phyloP scores from a whole-genome alignment of 148 eudicot genomes.

The Nepenthes mirabilis region DNA sequence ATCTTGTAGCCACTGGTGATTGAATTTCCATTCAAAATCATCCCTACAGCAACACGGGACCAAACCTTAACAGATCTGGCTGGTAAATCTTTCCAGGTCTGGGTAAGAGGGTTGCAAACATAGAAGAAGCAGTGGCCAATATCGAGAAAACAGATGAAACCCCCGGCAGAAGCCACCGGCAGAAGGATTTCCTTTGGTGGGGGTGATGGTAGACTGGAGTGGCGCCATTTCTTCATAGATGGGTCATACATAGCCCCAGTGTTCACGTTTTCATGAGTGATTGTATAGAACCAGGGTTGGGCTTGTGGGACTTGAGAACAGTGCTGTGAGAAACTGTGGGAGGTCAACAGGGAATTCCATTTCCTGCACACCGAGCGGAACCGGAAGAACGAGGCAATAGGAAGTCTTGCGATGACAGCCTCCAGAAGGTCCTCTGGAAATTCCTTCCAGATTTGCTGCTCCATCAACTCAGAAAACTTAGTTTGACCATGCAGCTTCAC shows the following conservation, averaged over 20 bases:
- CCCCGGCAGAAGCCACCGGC: constrained; percentile 92
- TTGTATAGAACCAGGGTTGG: constrained; percentile 77
- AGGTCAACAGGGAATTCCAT: constrained; percentile 64
- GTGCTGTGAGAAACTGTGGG: constrained; percentile 58
- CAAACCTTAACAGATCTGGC: constrained; percentile 62
- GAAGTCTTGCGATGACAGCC: constrained; percentile 83
- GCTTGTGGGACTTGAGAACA: constrained; percentile 44
- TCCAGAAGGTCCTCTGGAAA: constrained; percentile 86
- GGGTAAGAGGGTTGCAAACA: constrained; percentile 77
- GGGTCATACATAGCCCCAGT: constrained; percentile 80
- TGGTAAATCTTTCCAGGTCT: constrained; percentile 69
- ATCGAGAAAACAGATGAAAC: constrained; percentile 80
- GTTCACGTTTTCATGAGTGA: constrained; percentile 51
- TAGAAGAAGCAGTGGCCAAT: constrained; percentile 56
- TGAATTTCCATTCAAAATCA: constrained; percentile 41
- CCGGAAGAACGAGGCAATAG: constrained; percentile 68
- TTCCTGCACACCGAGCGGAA: constrained; percentile 66
- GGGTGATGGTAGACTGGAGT: constrained; percentile 42
- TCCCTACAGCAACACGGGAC: constrained; percentile 86
- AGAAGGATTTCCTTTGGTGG: constrained; percentile 52
- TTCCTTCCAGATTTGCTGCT: constrained; percentile 72
- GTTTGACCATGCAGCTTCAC: constrained; percentile 18
- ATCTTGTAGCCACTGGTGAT: constrained; percentile 52
- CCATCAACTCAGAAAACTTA: constrained; percentile 35
- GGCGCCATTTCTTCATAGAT: constrained; percentile 61